Conservation (phyloP, 1,284 basidiomycete species). For the Ustilago loliicola region DNA sequence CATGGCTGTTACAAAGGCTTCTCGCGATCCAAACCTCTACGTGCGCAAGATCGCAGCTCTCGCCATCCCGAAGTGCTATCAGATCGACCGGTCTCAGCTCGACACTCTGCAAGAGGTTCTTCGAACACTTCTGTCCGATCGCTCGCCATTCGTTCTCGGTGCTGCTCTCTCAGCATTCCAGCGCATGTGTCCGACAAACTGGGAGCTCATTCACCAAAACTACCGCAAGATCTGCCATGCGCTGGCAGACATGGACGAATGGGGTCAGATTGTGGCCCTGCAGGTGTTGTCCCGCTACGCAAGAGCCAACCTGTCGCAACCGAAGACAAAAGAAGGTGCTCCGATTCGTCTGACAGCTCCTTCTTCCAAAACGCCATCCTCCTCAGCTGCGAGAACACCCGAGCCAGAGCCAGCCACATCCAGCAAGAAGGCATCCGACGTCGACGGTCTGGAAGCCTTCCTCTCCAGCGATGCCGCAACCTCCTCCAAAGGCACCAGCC, state of each 20-base stretch:
- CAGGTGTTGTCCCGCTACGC: conserved; percentile 86
- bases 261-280: conserved; percentile 89
- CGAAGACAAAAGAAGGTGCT: conserved; percentile 1
- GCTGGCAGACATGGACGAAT: conserved; percentile 92
- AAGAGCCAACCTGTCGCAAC: conserved; percentile 72
- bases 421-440: conserved; percentile 8
- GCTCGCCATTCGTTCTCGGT: conserved; percentile 88
- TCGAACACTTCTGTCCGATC: conserved; percentile 81
- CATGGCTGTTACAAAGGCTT: conserved; percentile 89
- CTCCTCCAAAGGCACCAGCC: neutral
- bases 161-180: conserved; percentile 84
- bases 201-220: conserved; percentile 86
- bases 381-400: conserved; percentile 6
- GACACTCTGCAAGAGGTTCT: conserved; percentile 82
- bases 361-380: neutral
- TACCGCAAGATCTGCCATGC: conserved; percentile 87
- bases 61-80: conserved; percentile 82
- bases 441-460: conserved; percentile 48
- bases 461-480: conserved; percentile 23
- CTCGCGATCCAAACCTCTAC: conserved; percentile 89
- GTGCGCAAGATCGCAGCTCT: conserved; percentile 91
- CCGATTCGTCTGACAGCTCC: neutral
- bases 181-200: conserved; percentile 50
- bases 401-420: conserved; percentile 1
- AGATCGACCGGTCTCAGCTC: conserved; percentile 78